Base-by-base conservation (phyloP, 1,139 yeast species). In the Saccharomyces uvarum region DNA sequence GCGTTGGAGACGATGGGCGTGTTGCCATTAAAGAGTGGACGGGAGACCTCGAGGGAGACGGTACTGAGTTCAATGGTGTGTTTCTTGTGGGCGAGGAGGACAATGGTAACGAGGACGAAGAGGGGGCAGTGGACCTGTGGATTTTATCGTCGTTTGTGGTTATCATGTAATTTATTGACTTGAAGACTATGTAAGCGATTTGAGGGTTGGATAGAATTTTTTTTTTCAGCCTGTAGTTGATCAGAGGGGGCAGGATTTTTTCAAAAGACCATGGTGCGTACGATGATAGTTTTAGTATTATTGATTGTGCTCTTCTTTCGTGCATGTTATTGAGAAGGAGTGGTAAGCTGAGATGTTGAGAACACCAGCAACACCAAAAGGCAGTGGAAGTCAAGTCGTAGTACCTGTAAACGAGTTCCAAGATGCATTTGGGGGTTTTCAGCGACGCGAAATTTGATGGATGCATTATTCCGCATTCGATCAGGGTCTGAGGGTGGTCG, bases 321-420 rank as follows among this genome's bases (percentile, higher is more conserved):
- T 55, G 50, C 5, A 67, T 38, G 19, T 57, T 55, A 2, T 56
- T 50, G 9, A 60, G 48, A 11, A 64, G 55, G 13, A 55, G 41
- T 14, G 46, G 11, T 3, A 54, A 11, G 38, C 59, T 55, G 11
- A 65, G 47, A 50, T 62, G 59, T 6, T 53, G 48, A 4, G 56
- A 51, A 54, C 70, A 67, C 71, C 71, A 67, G 11, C 59, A 52
- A 32, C 63, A 59, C 70, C 70, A 67, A 44, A 59, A 60, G 28
- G 54, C 53, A 13, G 57, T 53, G 2, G 66, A 61, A 1, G 62
- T 57, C 16, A 53, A 53, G 11, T 65, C 63, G 38, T 63, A 52
- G 31, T 55, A 63, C 29, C 54, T 59, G 49, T 62, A 60, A 14
- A 62, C 48, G 8, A 64, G 48, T 24, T 62, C 61, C 27, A 66